Evolutionary conservation across 2,329 filamentous ascomycete genomes (phyloP), one percentile per base, ranked within the genome.

Genomic region (Exophiala dermatitidis): DNA sequence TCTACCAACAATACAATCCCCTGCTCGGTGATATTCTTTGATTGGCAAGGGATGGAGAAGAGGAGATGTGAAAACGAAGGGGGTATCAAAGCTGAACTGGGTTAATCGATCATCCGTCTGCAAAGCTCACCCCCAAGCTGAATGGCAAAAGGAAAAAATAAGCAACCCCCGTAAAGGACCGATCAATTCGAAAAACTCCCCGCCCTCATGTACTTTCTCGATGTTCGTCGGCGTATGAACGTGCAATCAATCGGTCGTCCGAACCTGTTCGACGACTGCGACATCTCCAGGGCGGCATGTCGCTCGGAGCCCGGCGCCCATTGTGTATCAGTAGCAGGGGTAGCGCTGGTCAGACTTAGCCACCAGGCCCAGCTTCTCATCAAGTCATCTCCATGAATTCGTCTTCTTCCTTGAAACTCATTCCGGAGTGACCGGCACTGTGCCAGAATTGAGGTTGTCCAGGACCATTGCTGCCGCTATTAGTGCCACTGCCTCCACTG

Each of bases 321-420:
- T 34, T 8, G 6, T 19, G 1, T 28, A 29, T 31, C 28, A 9
- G 9, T 2, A 45, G 2, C 19, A 19, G 19, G 19, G 19, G 19
- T 19, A 1, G 19, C 19, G 19, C 19, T 19, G 19, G 19, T 19
- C 19, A 19, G 2, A 19, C 19, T 19, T 19, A 19, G 19, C 19
- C 19, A 19, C 19, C 2, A 19, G 19, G 19, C 19, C 19, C 19
- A 19, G 19, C 19, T 5, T 4, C 30, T 46, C 45, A 50, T 55
- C 45, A 59, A 41, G 46, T 57, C 54, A 61, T 52, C 87, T 95
- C 94, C 66, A 82, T 83, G 66, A 87, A 95, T 72, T 95, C 90
- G 63, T 96, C 90, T 71, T 96, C 90, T 69, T 95, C 90, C 71
- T 95, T 95, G 73, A 96, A 88, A 67, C 85, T 84, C 65, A 88